Percentiles rank a stretch among this genome's conserved stretches.
phyloP scores from a whole-genome alignment of 495 filamentous ascomycete species.

The Patellaria atrata region DNA sequence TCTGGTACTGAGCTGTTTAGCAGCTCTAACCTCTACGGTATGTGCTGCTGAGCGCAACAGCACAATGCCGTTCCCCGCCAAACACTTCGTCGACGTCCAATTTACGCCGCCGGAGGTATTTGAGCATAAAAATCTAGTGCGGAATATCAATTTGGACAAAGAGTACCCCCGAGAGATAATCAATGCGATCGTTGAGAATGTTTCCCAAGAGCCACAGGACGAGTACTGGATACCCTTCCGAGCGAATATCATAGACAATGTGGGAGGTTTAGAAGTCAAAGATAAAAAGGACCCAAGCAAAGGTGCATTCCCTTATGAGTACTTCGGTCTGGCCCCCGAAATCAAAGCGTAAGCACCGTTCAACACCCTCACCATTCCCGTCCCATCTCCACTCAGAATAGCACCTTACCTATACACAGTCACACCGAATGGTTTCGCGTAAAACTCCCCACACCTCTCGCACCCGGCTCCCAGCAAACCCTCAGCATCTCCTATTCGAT shows the following conservation, averaged over 20 bases:
- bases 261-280: constrained; percentile 80
- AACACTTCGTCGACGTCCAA: constrained; percentile 43
- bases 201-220: constrained; percentile 56
- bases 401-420: no score
- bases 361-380: no score
- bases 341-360: no score
- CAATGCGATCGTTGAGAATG: constrained; percentile 90
- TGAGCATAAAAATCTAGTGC: constrained; percentile 80
- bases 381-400: no score
- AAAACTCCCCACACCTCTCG: constrained; percentile 57
- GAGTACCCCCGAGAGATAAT: constrained; percentile 75
- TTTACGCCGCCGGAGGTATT: constrained; percentile 85
- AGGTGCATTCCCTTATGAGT: constrained; percentile 55
- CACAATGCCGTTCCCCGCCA: constrained; percentile 31
- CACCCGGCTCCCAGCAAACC: constrained; percentile 62
- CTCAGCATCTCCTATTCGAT: constrained; percentile 73
- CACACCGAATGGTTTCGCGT: constrained; percentile 74
- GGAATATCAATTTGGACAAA: constrained; percentile 84
- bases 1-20: constrained; percentile 19
- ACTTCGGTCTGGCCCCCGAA: no score
- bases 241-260: constrained; percentile 49
- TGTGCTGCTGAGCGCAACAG: constrained; percentile 26
- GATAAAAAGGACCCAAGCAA: constrained; percentile 65
- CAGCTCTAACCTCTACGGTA: constrained; percentile 16
- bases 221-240: constrained; percentile 85